Percentiles rank a stretch among this genome's conserved stretches.
phyloP scores from a whole-genome alignment of 306 rosid genomes.

The Quercus robur region DNA sequence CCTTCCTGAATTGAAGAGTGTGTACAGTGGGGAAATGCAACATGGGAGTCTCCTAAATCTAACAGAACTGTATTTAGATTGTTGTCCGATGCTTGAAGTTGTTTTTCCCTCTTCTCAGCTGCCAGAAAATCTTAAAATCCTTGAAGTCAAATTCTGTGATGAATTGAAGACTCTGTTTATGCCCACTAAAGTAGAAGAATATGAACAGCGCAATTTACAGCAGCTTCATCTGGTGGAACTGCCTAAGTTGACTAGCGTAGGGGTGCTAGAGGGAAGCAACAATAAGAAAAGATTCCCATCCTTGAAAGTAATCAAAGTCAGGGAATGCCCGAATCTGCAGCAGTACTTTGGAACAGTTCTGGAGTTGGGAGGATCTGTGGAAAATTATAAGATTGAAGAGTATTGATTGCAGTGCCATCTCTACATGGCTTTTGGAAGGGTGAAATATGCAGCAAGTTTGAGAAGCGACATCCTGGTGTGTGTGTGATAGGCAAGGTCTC shows the following conservation, averaged over 20 bases:
- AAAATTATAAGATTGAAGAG: neutral
- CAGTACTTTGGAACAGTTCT: rapidly evolving
- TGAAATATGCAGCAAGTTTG: too few species aligned
- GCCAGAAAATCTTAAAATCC: neutral
- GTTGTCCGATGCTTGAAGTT: too few species aligned
- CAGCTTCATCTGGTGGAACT: conserved; percentile 25
- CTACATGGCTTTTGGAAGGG: too few species aligned
- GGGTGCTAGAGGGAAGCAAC: neutral
- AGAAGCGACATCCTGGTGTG: too few species aligned
- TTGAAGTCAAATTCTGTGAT: conserved; percentile 38
- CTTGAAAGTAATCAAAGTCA: neutral
- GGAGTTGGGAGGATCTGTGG: neutral
- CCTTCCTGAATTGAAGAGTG: conserved; percentile 22
- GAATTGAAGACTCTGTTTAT: conserved; percentile 10
- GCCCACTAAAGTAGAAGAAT: neutral
- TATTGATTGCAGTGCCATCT: neutral
- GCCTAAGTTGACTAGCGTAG: conserved; percentile 22
- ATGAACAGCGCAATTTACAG: neutral
- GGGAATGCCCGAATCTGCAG: neutral
- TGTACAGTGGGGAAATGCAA: neutral
- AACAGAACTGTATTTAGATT: neutral
- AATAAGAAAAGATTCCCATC: neutral
- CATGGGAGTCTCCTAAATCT: conserved; percentile 14
- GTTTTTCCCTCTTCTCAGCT: too few species aligned
- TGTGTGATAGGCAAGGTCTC: too few species aligned